Evolutionary conservation across 1,139 yeast genomes (phyloP).

Genomic region (Suhomyces choctaworum): DNA sequence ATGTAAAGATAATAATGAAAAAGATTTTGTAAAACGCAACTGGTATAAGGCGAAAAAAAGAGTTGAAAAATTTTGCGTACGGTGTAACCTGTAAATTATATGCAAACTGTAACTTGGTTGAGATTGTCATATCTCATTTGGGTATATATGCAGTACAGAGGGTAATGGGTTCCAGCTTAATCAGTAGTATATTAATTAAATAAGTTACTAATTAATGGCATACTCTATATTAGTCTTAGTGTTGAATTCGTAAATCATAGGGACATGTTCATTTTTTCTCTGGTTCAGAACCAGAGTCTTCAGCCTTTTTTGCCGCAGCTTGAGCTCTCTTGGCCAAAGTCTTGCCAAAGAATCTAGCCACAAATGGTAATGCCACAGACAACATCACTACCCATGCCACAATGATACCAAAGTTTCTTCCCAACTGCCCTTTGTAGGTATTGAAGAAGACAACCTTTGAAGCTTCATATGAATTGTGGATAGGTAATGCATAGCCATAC

Average conservation of each 20-base stretch:
- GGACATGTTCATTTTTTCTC: too few species aligned
- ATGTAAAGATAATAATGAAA: conserved; percentile 10
- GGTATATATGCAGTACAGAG: too few species aligned
- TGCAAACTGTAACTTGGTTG: conserved; percentile 6
- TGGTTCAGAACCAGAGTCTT: too few species aligned
- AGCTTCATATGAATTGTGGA: conserved; percentile 58
- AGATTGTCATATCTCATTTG: too few species aligned
- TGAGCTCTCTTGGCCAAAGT: conserved; percentile 28
- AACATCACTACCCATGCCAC: conserved; percentile 54
- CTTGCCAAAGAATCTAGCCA: conserved; percentile 26
- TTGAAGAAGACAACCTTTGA: conserved; percentile 57
- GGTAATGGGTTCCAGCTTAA: too few species aligned
- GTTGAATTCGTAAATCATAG: too few species aligned
- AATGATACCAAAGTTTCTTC: conserved; percentile 58
- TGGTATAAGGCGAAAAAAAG: conserved; percentile 10
- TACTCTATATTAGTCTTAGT: too few species aligned
- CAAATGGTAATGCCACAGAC: conserved; percentile 43
- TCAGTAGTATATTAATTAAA: too few species aligned
- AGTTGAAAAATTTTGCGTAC: conserved; percentile 9
- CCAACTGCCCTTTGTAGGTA: conserved; percentile 55
- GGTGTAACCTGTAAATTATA: too few species aligned
- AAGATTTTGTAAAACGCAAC: conserved; percentile 9
- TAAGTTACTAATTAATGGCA: too few species aligned
- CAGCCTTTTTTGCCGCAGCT: conserved; percentile 2
- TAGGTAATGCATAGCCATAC: conserved; percentile 67